These are phyloP conservation scores for Peribolospora kevripleyi DNA, from an alignment of 768 basidiomycete genomes.

Conservation along the genomic window DNA sequence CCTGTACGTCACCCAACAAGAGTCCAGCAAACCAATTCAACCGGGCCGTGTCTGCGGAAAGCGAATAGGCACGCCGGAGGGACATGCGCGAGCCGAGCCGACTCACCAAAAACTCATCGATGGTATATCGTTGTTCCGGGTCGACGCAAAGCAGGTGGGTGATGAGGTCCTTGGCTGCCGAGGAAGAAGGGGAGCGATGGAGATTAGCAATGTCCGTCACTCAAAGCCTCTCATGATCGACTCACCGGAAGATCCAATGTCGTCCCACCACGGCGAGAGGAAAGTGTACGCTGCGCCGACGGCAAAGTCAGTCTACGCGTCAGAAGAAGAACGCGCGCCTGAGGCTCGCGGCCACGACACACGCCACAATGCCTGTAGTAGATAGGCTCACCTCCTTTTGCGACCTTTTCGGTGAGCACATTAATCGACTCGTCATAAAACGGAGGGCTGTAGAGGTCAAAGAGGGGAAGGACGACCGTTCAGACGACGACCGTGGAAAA, in stretches of 20 bases:
- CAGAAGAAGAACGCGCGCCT: too few species aligned
- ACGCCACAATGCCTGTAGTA: too few species aligned
- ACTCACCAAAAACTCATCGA: conserved; percentile 63
- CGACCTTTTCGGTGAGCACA: conserved; percentile 93
- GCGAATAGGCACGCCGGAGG: too few species aligned
- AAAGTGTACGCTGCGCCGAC: conserved; percentile 44
- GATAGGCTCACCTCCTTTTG: conserved; percentile 38
- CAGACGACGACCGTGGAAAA: neutral
- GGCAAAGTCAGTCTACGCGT: too few species aligned
- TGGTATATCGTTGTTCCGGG: conserved; percentile 82
- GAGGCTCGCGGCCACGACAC: too few species aligned
- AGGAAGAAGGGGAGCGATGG: conserved; percentile 1
- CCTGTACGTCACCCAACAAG: conserved; percentile 9
- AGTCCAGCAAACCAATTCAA: too few species aligned
- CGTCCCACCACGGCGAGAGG: conserved; percentile 98
- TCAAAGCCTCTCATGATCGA: neutral
- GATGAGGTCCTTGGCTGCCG: conserved; percentile 74
- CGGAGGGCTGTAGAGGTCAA: conserved; percentile 29
- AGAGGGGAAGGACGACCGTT: neutral
- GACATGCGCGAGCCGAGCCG: too few species aligned
- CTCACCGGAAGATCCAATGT: conserved; percentile 56
- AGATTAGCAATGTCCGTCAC: conserved; percentile 1
- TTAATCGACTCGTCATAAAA: conserved; percentile 99
- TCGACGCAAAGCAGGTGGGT: conserved; percentile 85
- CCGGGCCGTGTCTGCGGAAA: too few species aligned